Base-by-base conservation (phyloP, 1,139 yeast species). In the Pichia sp. region DNA sequence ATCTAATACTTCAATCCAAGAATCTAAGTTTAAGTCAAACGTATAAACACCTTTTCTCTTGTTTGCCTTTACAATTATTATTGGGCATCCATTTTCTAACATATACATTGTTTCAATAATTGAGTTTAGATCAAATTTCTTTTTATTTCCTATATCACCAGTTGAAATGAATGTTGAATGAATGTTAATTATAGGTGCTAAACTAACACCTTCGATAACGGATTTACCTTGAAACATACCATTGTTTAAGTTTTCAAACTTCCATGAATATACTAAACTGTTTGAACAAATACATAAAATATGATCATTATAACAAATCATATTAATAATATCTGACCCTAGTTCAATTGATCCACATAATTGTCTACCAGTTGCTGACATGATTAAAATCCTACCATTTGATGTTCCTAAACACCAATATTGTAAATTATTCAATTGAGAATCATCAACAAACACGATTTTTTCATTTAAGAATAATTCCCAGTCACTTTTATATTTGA, bases 321-420 rank as follows among this genome's bases (percentile, higher is more conserved):
- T 76, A 61, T 69, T 77, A 63, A 62, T 78, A 53, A 71, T 76
- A 69, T 64, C 85, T 45, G 53, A 76, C 53, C 72, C 97, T 73
- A 73, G 72, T 77, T 69, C 84, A 18, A 80, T 62, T n/a, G 72
- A 63, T 2, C 85, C 82, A 46, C 69, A 63, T 0, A 71, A 53
- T 30, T 67, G 67, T 24, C 71, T 61, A 1, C 94, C 95, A 1
- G 84, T 76, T 1, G 85, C 78, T 13, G 82, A 75, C 0, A 94
- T 76, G 69, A 95, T 76, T 60, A 85, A 86, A 3, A 79, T 54
- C 5, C 79, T 74, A 1, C 89, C 88, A 42, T 80, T 76, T 24
- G 92, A 88, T 0, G 95, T 79, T 4, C 84, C 80, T 34, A 90
- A 65, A n/a, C 72, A 76, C 71, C 76, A 73, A 51, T 66, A 74